Conservation (phyloP, 2,329 filamentous ascomycete species). For the Aspergillus calidoustus region DNA sequence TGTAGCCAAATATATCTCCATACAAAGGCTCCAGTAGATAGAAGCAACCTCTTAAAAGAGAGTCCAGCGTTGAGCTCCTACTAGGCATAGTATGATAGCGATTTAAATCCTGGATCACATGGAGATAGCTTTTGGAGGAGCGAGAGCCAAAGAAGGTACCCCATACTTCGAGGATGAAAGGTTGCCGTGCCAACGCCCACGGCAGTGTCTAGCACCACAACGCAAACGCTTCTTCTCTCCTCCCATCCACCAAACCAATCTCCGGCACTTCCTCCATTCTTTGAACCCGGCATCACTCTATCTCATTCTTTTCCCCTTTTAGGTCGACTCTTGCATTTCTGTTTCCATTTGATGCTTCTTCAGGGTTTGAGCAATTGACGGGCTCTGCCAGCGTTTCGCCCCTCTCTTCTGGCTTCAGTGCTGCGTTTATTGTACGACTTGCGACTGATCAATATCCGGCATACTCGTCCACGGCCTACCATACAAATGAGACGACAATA, state of each 20-base stretch:
- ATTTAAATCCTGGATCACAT: too few species aligned
- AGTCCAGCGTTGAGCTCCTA: too few species aligned
- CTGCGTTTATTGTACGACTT: background rate
- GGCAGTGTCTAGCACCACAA: constrained; percentile 25
- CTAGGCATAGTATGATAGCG: too few species aligned
- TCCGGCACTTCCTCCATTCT: background rate
- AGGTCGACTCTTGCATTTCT: background rate
- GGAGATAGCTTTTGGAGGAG: background rate
- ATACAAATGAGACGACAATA: constrained; percentile 8
- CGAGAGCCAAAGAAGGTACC: background rate
- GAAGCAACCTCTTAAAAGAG: too few species aligned
- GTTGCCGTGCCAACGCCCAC: constrained; percentile 33
- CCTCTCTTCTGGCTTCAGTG: background rate
- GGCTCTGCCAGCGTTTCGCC: background rate
- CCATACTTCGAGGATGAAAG: background rate
- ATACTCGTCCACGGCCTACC: background rate
- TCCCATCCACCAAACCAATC: constrained; percentile 12
- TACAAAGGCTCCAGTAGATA: background rate
- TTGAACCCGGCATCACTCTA: background rate
- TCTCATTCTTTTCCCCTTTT: background rate
- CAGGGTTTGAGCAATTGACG: background rate
- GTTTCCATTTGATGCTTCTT: background rate
- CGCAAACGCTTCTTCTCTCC: background rate
- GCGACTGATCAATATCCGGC: background rate
- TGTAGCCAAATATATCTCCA: background rate